Evolutionary conservation across 164 flowering plant genomes (phyloP), one percentile per base, ranked within the genome.

Genomic region (Vitis amurensis): DNA sequence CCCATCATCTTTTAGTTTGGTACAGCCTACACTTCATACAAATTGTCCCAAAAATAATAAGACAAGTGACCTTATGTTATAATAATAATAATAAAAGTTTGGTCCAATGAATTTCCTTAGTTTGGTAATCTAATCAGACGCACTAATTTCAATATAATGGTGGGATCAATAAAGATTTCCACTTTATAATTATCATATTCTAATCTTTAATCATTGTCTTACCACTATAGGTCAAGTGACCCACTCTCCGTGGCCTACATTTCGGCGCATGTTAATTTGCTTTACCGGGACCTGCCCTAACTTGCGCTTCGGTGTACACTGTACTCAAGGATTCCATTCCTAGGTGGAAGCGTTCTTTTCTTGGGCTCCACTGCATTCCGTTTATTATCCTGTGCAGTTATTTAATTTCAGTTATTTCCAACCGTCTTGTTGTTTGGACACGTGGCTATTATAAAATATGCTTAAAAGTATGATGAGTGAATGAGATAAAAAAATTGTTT

Each of bases 241-340:
- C 65, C 68, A 14, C 50, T 47, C 50, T 29, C 52, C n/a, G 44
- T 59, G 69, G 59, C 74, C 17, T 58, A 64, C 49, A n/a, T 62
- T 58, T 29, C 64, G 74, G 64, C 69, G 50, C 31, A 29, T 51
- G 59, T 71, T 69, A 59, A 48, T 29, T 17, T 2, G 7, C 8
- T n/a, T 9, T n/a, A 1, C 12, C 30, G 8, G 14, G 56, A 6
- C 7, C 56, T 6, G n/a, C n/a, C n/a, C 56, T 53, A 53, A 53
- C 17, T 5, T 53, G 56, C 15, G n/a, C 56, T 4, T 0, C 9
- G 1, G 56, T 53, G 56, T 53, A 53, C 56, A 53, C 17, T 14
- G n/a, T 53, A 53, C 16, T 14, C 14, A 0, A 53, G 14, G 56
- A 13, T n/a, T 13, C n/a, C 5, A 6, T 53, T 2, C 44, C 7